Percentiles rank a stretch among this genome's conserved stretches.
phyloP scores from a whole-genome alignment of 768 basidiomycete species.

The Pulveroboletus sp. region DNA sequence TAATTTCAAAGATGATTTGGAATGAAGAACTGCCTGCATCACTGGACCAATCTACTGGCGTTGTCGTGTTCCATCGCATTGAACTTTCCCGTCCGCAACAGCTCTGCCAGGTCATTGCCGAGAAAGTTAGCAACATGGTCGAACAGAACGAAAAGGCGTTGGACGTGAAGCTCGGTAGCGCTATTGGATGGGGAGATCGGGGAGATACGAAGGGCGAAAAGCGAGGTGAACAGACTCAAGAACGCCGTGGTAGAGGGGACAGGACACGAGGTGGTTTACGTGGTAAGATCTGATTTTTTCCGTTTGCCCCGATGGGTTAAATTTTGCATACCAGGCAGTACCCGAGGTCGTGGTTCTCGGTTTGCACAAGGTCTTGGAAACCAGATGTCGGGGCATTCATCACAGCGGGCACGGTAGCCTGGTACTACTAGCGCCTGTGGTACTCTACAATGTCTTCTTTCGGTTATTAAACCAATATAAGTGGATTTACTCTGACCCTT shows the following conservation, averaged over 20 bases:
- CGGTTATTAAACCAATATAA: background rate
- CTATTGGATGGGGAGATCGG: slow-evolving; percentile 53
- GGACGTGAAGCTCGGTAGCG: slow-evolving; percentile 77
- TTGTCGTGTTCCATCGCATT: slow-evolving; percentile 90
- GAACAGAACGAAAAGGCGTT: slow-evolving; percentile 92
- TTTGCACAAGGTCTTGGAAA: slow-evolving; percentile 83
- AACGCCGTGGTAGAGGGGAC: slow-evolving; percentile 74
- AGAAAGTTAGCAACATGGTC: slow-evolving; percentile 80
- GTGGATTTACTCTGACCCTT: slow-evolving; percentile 7
- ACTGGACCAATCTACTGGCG: slow-evolving; percentile 85
- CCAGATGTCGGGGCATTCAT: slow-evolving; percentile 54
- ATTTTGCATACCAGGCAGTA: slow-evolving; percentile 43
- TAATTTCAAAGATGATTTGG: slow-evolving; percentile 99
- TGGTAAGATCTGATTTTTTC: slow-evolving; percentile 38
- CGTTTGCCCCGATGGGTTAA: slow-evolving; percentile 1
- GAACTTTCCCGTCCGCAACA: slow-evolving; percentile 88
- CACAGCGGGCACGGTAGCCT: slow-evolving; percentile 21
- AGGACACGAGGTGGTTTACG: slow-evolving; percentile 51
- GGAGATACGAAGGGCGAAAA: slow-evolving; percentile 63
- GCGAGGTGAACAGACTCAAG: slow-evolving; percentile 75
- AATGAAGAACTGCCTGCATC: slow-evolving; percentile 92
- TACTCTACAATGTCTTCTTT: slow-evolving; percentile 2
- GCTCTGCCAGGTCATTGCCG: slow-evolving; percentile 84
- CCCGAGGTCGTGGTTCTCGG: slow-evolving; percentile 72
- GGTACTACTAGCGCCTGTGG: background rate